These are phyloP conservation scores for Sechiopsis laciniata DNA, from an alignment of 306 rosid genomes.

Conservation along the genomic window DNA sequence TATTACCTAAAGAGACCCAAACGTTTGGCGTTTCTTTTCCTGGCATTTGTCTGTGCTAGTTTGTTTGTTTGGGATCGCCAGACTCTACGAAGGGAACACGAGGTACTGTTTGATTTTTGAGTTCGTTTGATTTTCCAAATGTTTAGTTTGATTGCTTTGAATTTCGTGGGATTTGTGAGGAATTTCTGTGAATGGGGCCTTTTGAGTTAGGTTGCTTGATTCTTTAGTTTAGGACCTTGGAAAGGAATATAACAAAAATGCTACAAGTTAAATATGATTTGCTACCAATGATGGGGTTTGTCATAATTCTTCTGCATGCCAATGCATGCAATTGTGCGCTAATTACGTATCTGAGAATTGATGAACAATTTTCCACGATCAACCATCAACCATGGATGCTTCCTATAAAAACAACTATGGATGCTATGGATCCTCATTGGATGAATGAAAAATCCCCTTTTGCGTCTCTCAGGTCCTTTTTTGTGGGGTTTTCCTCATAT, in stretches of 20 bases:
- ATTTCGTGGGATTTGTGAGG: background rate
- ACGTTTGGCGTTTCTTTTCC: constrained; percentile 80
- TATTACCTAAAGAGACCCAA: constrained; percentile 89
- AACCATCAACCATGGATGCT: constrained; percentile 1
- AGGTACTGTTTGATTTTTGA: constrained; percentile 39
- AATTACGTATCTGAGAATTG: background rate
- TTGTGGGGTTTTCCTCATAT: background rate
- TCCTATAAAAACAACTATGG: no score
- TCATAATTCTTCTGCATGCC: background rate
- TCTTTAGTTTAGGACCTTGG: background rate
- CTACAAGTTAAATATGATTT: background rate
- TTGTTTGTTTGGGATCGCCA: constrained; percentile 92
- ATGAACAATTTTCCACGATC: background rate
- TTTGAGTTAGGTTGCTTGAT: background rate
- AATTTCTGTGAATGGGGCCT: background rate
- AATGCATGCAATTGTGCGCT: background rate
- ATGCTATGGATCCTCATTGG: background rate
- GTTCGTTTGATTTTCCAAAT: background rate
- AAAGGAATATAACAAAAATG: constrained; percentile 5
- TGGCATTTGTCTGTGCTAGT: constrained; percentile 53
- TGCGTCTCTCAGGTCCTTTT: background rate
- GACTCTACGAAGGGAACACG: constrained; percentile 69
- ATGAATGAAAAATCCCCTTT: background rate
- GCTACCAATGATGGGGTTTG: constrained; percentile 7
- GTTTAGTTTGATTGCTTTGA: constrained; percentile 20